phyloP scores from a whole-genome alignment of 495 filamentous ascomycete genomes.

The Talaromyces stipitatus region DNA sequence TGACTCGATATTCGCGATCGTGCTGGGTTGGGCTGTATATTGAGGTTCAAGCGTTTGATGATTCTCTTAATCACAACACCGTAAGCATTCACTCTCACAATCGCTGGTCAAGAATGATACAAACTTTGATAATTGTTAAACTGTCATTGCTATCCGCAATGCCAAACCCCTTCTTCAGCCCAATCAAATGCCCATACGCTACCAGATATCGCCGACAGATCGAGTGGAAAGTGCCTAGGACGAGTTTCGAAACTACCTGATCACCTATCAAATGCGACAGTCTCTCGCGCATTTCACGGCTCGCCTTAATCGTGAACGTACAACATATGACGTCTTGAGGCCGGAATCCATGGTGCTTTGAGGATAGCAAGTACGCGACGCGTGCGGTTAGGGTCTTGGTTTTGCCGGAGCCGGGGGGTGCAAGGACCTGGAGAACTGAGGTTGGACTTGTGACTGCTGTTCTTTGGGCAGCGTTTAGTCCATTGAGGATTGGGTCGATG shows the following conservation, averaged over 20 bases:
- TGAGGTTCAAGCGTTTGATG: conserved; percentile 60
- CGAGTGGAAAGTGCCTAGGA: conserved; percentile 94
- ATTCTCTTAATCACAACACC: conserved; percentile 58
- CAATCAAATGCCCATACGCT: conserved; percentile 80
- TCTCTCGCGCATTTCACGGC: conserved; percentile 89
- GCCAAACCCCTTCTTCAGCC: conserved; percentile 73
- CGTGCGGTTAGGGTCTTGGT: conserved; percentile 94
- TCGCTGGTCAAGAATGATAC: conserved; percentile 10
- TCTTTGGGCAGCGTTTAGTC: conserved; percentile 76
- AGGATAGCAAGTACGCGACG: conserved; percentile 86
- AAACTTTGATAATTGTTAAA: conserved; percentile 55
- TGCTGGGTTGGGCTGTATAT: conserved; percentile 61
- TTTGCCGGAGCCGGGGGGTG: conserved; percentile 82
- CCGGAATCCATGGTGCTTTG: conserved; percentile 51
- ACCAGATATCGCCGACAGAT: conserved; percentile 82
- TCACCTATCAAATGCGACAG: conserved; percentile 73
- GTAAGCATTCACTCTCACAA: background rate
- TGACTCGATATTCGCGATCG: conserved; percentile 74
- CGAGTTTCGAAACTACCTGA: conserved; percentile 65
- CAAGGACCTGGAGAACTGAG: conserved; percentile 80
- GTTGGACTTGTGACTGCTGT: conserved; percentile 78
- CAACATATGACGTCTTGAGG: conserved; percentile 94
- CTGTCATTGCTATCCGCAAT: conserved; percentile 88
- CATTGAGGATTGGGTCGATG: conserved; percentile 54
- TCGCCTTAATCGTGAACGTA: conserved; percentile 96